Base-by-base conservation (phyloP, 148 eudicot species). In the Pouteria glomerata region DNA sequence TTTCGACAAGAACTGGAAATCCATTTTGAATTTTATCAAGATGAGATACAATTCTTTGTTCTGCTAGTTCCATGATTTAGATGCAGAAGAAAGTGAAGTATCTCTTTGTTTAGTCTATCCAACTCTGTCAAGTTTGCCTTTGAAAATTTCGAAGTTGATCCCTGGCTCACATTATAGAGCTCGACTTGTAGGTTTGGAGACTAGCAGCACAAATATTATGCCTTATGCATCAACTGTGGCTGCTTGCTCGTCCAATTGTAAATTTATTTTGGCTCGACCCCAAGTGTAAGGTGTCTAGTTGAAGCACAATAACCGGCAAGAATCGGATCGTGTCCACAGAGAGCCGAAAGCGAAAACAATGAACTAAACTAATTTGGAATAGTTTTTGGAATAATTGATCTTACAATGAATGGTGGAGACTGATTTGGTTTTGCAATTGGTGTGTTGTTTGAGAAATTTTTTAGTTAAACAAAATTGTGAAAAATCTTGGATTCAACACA, bases 1-100 rank as follows among this genome's bases (percentile, higher is more conserved):
- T 57, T 71, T 83, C 60, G 81, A 33, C 67, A 85, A 59, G 74
- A 83, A 60, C 89, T 85, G 84, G 66, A 81, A 70, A 53, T 30
- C 33, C 55, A 10, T 50, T 14, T 31, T 69, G 61, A 81, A 63
- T 23, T 63, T 66, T 1, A 39, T 60, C 23, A 41, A 59, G 8
- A 47, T 2, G 3, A 31, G 0, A 12, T 2, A 1, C 48, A 30
- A 69, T 1, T 59, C 10, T 19, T 8, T 15, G 8, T 48, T 21
- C 31, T n/a, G 34, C 16, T 34, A 23, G 39, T 7, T n/a, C 16
- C 53, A 26, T 71, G 29, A 35, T 35, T 63, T 29, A 34, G 44
- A 57, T 53, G 51, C 59, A 30, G 39, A 29, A 21, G 27, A 62
- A 34, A 3, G 29, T 30, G 35, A 21, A n/a, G n/a, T n/a, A 37